Evolutionary conservation across 169 alveolate genomes (phyloP).

Genomic region (Cryptosporidium xiaoi): DNA sequence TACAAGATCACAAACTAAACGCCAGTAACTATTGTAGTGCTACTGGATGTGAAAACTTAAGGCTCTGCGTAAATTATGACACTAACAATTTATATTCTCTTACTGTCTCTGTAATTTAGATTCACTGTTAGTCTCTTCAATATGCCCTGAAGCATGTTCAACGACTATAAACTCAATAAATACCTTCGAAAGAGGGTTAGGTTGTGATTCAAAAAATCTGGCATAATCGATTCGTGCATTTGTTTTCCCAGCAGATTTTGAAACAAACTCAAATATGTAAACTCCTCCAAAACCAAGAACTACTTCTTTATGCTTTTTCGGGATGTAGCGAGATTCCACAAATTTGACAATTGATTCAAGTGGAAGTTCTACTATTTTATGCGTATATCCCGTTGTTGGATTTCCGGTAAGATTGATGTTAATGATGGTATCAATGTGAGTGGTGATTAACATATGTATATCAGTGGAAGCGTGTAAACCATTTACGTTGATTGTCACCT

Average conservation of each 20-base stretch:
- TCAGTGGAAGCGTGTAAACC: neutral
- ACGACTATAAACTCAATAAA: too few species aligned
- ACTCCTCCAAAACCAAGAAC: slow-evolving; percentile 39
- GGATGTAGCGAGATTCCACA: slow-evolving; percentile 16
- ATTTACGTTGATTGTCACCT: slow-evolving; percentile 3
- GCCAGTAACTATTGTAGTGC: neutral
- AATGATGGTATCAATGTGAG: neutral
- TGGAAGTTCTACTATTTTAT: slow-evolving; percentile 11
- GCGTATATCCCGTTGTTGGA: slow-evolving; percentile 62
- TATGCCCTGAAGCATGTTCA: too few species aligned
- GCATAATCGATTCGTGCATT: slow-evolving; percentile 32
- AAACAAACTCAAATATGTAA: slow-evolving; percentile 4
- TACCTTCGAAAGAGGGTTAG: neutral
- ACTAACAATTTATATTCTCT: too few species aligned
- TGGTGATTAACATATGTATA: neutral
- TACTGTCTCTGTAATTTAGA: too few species aligned
- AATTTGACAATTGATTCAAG: slow-evolving; percentile 3
- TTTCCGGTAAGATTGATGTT: slow-evolving; percentile 23
- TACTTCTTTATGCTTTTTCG: neutral
- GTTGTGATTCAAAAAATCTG: slow-evolving; percentile 25
- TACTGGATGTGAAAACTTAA: neutral
- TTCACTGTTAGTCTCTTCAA: too few species aligned
- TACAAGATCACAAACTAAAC: slow-evolving; percentile 48
- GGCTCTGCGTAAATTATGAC: neutral
- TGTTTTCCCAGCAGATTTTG: slow-evolving; percentile 18